Conservation (phyloP, 257 asterid genomes). For the Voacanga thouarsii region DNA sequence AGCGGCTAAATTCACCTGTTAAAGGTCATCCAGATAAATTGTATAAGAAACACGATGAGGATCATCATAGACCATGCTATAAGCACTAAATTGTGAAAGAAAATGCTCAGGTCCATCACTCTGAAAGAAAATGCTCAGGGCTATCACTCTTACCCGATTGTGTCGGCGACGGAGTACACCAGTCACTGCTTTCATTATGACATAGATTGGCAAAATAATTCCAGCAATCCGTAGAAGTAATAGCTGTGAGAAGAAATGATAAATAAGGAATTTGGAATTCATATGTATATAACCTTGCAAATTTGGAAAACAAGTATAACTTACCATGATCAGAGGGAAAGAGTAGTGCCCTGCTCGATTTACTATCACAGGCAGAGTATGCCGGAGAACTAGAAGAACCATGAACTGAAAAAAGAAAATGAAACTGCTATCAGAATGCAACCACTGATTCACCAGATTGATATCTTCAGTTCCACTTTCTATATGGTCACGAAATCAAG, state of each 20-base stretch:
- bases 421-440: neutral
- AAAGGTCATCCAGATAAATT: slow-evolving; percentile 6
- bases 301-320: slow-evolving; percentile 5
- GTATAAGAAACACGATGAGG: neutral
- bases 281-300: neutral
- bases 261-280: slow-evolving; percentile 14
- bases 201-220: slow-evolving; percentile 76
- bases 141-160: slow-evolving; percentile 41
- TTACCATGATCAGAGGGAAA: slow-evolving; percentile 74
- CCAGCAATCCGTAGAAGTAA: slow-evolving; percentile 62
- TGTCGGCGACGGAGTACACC: slow-evolving; percentile 51
- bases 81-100: neutral
- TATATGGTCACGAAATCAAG: neutral
- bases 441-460: neutral
- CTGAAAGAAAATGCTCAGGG: slow-evolving; percentile 2
- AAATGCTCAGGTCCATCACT: neutral
- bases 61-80: neutral
- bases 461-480: neutral
- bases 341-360: slow-evolving; percentile 65
- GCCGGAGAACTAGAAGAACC: slow-evolving; percentile 78
- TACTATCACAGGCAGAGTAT: slow-evolving; percentile 70
- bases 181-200: slow-evolving; percentile 72
- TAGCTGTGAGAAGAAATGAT: slow-evolving; percentile 44
- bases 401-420: slow-evolving; percentile 52
- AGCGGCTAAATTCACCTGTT: slow-evolving; percentile 39